A percentile compares a stretch with the other conserved stretches of the same genome.
These are phyloP conservation scores for Pseudonitzschia pungens DNA, from an alignment of 108 stramenopile species.

Conservation along the genomic window DNA sequence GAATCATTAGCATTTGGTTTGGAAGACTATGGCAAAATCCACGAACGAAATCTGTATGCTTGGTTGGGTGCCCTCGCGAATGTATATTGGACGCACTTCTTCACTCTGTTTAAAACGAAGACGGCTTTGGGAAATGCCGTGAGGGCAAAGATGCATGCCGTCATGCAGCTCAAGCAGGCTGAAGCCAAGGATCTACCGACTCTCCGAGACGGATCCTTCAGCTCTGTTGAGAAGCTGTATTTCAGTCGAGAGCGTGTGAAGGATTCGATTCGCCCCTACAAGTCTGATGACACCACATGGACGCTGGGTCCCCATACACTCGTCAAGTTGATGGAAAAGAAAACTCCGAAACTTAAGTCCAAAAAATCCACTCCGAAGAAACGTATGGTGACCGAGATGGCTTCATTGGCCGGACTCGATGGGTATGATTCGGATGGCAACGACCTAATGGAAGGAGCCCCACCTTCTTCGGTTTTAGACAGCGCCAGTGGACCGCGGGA, in stretches of 20 bases:
- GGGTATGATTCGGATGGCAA: conserved; percentile 10
- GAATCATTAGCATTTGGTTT: conserved; percentile 30
- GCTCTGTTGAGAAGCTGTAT: neutral
- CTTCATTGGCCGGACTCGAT: neutral
- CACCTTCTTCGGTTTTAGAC: neutral
- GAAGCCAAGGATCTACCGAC: neutral
- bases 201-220: conserved; percentile 1
- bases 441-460: neutral
- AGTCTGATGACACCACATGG: conserved; percentile 1
- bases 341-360: neutral
- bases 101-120: conserved; percentile 18
- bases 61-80: conserved; percentile 39
- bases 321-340: neutral
- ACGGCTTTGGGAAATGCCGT: conserved; percentile 8
- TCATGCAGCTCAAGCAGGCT: neutral
- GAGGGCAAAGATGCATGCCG: neutral
- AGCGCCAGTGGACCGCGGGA: neutral
- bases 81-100: conserved; percentile 39
- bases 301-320: conserved; percentile 8
- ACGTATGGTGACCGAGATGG: neutral
- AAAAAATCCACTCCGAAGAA: neutral
- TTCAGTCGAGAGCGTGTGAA: conserved; percentile 13
- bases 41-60: conserved; percentile 40
- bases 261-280: conserved; percentile 10
- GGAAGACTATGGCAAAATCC: conserved; percentile 18